Evolutionary conservation across 495 filamentous ascomycete genomes (phyloP), one percentile per base, ranked within the genome.

Genomic region (Parathielavia appendiculata): DNA sequence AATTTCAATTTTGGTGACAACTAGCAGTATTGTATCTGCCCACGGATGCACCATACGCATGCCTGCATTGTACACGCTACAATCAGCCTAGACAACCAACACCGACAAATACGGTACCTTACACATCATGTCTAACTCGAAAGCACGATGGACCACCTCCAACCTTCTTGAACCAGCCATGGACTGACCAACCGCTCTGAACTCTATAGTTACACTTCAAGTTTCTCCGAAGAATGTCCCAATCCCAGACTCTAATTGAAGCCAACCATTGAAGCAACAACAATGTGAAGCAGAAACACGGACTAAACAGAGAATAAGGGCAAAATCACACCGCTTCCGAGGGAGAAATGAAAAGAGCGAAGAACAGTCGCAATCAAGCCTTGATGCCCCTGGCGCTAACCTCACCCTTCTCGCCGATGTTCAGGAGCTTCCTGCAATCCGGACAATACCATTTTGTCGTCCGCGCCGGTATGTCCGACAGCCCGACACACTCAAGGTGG

Each of bases 361-460:
- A 39, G 34, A 39, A 34, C 32, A 39, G 14, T 5, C 19, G 2
- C 26, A 47, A 35, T 71, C 65, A 78, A 54, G 75, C 77, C 70
- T 72, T 83, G 13, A 79, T 71, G 10, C 79, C 79, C 43, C 79
- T 70, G 0, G 81, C 77, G 56, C 62, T 82, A 36, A 82, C 76
- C 57, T 81, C 78, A 17, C 81, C 80, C 63, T 76, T 78, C 67
- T 78, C 77, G 39, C 79, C 80, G 51, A 81, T 87, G 46, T 83
- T 81, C 38, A 91, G 78, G 58, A 82, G 77, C 51, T 83, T 75
- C 34, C 88, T 80, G 66, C 91, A 96, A 12, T 91, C 87, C 7
- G 92, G 92, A 70, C 92, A 97, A 67, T 91, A 97, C 92, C 92
- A 97, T 76, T 95, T 95, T 12, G 84, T 87, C 51, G 86, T 87